Percentiles rank a stretch among this genome's conserved stretches.
phyloP scores from a whole-genome alignment of 1,284 basidiomycete species.

The Gomphus bonarii region DNA sequence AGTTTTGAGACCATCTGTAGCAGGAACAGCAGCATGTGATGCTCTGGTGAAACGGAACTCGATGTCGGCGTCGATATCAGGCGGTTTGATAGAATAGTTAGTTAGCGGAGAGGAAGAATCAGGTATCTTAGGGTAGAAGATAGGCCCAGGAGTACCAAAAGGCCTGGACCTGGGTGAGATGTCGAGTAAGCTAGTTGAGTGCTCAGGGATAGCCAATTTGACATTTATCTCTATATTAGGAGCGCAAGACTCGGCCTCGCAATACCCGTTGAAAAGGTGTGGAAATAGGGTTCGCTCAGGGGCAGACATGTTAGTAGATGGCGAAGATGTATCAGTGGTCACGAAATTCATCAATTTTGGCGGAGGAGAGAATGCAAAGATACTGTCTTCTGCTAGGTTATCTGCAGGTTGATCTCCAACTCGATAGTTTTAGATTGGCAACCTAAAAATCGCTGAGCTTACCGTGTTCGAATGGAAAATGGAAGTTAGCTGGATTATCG shows the following conservation, averaged over 20 bases:
- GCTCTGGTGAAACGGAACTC: not conserved
- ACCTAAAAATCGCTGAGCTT: not conserved
- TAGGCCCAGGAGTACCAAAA: not conserved
- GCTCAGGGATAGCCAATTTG: not conserved
- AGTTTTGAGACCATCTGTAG: not conserved
- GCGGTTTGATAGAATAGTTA: not conserved
- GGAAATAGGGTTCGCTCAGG: not conserved
- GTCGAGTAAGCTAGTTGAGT: not conserved
- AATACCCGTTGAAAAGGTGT: not conserved
- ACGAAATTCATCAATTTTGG: not conserved
- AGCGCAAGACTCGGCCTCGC: not conserved
- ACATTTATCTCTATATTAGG: not conserved
- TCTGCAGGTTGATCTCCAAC: not conserved
- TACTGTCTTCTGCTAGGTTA: not conserved
- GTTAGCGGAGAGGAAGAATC: not conserved
- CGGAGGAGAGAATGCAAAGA: constrained; percentile 3
- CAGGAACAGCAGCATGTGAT: not conserved
- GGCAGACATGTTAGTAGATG: not conserved
- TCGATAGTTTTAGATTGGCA: not conserved
- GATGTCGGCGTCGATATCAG: not conserved
- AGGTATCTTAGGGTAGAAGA: not conserved
- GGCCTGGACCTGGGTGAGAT: not conserved
- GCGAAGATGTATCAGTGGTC: not conserved
- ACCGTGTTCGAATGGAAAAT: not conserved
- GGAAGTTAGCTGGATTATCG: not conserved